These are phyloP conservation scores for Nitzschia palea DNA, from an alignment of 108 stramenopile species.

Conservation along the genomic window DNA sequence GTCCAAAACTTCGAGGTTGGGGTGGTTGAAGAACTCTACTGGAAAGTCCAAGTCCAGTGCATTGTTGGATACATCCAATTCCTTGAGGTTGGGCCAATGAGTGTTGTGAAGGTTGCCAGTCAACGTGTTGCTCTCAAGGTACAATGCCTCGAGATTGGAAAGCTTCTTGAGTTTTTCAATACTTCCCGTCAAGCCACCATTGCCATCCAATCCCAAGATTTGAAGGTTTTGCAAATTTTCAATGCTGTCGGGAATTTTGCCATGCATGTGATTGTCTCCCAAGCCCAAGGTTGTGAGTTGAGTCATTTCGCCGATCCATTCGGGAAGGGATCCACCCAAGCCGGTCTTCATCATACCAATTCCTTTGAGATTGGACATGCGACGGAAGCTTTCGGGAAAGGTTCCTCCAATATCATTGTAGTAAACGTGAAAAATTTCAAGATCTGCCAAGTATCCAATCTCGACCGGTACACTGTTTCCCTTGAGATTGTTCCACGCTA, in stretches of 20 bases:
- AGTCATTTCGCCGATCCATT: slow-evolving; percentile 20
- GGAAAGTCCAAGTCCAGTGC: not conserved
- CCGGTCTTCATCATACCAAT: slow-evolving; percentile 5
- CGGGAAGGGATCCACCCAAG: slow-evolving; percentile 22
- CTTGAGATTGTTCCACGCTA: slow-evolving; percentile 27
- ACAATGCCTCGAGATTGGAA: slow-evolving; percentile 16
- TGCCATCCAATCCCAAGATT: slow-evolving; percentile 22
- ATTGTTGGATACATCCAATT: slow-evolving; percentile 27
- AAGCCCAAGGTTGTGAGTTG: slow-evolving; percentile 24
- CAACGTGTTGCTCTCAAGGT: slow-evolving; percentile 27
- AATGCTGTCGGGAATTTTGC: slow-evolving; percentile 28
- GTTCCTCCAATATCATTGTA: slow-evolving; percentile 24
- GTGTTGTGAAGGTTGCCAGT: slow-evolving; percentile 6
- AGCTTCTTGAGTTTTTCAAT: slow-evolving; percentile 10
- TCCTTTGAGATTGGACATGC: slow-evolving; percentile 10
- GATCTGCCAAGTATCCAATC: slow-evolving; percentile 8
- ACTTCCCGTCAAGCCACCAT: slow-evolving; percentile 6
- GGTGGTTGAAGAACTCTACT: slow-evolving; percentile 7
- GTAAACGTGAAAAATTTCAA: slow-evolving; percentile 22
- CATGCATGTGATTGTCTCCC: slow-evolving; percentile 24
- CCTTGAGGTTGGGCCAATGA: slow-evolving; percentile 6
- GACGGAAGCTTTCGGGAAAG: not conserved
- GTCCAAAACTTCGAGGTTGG: slow-evolving; percentile 19
- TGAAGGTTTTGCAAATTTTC: slow-evolving; percentile 9
- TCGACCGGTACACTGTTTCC: slow-evolving; percentile 11